Evolutionary conservation across 495 filamentous ascomycete species (phyloP).

Genomic region (Aspergillus taichungensis): DNA sequence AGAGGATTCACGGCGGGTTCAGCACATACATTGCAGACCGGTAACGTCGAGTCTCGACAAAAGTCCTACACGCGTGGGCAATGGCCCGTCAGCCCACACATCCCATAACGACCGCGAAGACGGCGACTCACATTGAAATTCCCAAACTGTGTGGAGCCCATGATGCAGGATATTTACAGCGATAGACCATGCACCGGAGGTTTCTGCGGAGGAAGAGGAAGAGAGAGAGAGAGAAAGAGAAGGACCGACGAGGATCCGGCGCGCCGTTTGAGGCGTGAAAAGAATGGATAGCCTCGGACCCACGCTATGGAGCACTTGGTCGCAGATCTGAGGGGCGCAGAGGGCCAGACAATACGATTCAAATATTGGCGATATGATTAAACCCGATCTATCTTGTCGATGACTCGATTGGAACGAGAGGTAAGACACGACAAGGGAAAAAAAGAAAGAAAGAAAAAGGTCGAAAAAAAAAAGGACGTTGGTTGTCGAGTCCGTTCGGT

Average conservation of each 20-base stretch:
- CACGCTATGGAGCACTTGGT: slow-evolving; percentile 22
- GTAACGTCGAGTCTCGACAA: slow-evolving; percentile 92
- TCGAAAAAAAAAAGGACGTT: background rate
- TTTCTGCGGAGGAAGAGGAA: background rate
- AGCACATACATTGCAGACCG: slow-evolving; percentile 86
- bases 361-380: background rate
- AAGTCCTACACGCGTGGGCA: slow-evolving; percentile 55
- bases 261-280: background rate
- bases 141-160: slow-evolving; percentile 68
- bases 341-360: slow-evolving; percentile 2
- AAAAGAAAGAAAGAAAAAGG: background rate
- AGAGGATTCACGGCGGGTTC: background rate
- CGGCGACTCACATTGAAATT: slow-evolving; percentile 71
- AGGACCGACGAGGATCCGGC: background rate
- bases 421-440: background rate
- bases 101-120: background rate
- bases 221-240: background rate
- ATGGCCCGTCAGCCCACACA: slow-evolving; percentile 5
- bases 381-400: background rate
- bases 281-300: slow-evolving; percentile 23
- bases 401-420: background rate
- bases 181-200: slow-evolving; percentile 12
- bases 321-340: slow-evolving; percentile 15
- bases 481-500: too few species aligned
- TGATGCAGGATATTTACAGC: slow-evolving; percentile 18